These are phyloP conservation scores for Colletotrichum lentis DNA, from an alignment of 2,329 filamentous ascomycete species.

Conservation along the genomic window DNA sequence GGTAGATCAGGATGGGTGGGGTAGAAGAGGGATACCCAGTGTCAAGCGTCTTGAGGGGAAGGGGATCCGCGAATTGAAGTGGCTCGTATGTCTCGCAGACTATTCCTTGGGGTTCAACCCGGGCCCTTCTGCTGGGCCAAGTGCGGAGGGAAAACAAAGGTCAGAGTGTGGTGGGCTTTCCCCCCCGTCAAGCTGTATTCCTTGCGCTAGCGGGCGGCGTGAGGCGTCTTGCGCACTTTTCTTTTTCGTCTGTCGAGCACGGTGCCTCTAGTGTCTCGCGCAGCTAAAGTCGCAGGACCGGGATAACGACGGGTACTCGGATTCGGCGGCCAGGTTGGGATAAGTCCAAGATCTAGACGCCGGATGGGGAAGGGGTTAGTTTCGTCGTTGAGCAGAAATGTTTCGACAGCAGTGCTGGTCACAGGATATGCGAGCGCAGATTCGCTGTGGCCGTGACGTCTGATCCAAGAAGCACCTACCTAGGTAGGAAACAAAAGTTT, in stretches of 20 bases:
- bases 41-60: slow-evolving; percentile 15
- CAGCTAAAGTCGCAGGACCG: slow-evolving; percentile 37
- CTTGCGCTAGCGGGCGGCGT: slow-evolving; percentile 33
- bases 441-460: slow-evolving; percentile 30
- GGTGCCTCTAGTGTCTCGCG: slow-evolving; percentile 34
- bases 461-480: slow-evolving; percentile 18
- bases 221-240: slow-evolving; percentile 18
- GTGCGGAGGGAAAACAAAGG: slow-evolving; percentile 36
- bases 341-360: slow-evolving; percentile 26
- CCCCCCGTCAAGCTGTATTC: slow-evolving; percentile 34
- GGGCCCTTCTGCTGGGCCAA: slow-evolving; percentile 18
- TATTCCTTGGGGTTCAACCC: slow-evolving; percentile 12
- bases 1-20: slow-evolving; percentile 6
- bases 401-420: slow-evolving; percentile 30
- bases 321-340: slow-evolving; percentile 32
- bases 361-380: slow-evolving; percentile 19
- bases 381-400: slow-evolving; percentile 34
- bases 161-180: slow-evolving; percentile 27
- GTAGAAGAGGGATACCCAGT: slow-evolving; percentile 10
- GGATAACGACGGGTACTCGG: slow-evolving; percentile 29
- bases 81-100: slow-evolving; percentile 29
- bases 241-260: slow-evolving; percentile 35
- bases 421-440: slow-evolving; percentile 24
- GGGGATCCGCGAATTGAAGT: slow-evolving; percentile 15
- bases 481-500: slow-evolving; percentile 16